Evolutionary conservation across 106 monocot genomes (phyloP).

Genomic region (Phalaenopsis equestris): DNA sequence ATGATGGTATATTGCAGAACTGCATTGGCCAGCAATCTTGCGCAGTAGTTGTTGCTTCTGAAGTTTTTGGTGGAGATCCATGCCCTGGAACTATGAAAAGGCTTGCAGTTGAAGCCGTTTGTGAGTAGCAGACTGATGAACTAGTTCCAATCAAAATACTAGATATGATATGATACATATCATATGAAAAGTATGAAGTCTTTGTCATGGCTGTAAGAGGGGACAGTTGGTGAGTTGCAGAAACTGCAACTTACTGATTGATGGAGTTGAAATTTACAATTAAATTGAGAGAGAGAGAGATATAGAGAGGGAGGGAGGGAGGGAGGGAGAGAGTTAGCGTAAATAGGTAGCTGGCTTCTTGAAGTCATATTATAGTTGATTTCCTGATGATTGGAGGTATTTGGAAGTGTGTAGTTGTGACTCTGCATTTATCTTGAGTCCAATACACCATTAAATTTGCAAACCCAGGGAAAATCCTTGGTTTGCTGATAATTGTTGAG

Average conservation of each 20-base stretch:
- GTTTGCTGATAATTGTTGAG: constrained; percentile 1
- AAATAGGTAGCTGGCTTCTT: neutral
- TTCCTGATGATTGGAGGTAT: constrained; percentile 1
- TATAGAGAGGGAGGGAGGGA: too few relatives aligned
- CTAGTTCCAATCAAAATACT: neutral
- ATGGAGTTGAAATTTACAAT: neutral
- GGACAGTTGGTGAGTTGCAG: neutral
- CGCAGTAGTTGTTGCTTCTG: constrained; percentile 31
- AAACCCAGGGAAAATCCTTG: neutral
- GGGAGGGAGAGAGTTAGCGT: neutral
- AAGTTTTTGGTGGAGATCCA: constrained; percentile 60
- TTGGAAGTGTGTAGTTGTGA: constrained; percentile 2
- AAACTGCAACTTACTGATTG: neutral
- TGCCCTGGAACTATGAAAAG: constrained; percentile 61
- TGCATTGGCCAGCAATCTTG: constrained; percentile 51
- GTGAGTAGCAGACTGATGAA: constrained; percentile 7
- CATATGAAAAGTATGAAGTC: neutral
- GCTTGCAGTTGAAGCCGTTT: constrained; percentile 47
- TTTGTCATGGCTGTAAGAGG: neutral
- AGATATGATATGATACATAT: neutral
- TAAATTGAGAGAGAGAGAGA: neutral
- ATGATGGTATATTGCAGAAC: constrained; percentile 34
- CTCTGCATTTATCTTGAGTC: constrained; percentile 2
- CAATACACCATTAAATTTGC: constrained; percentile 4
- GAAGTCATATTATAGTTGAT: neutral